These are phyloP conservation scores for Stenocarpella maydis DNA, from an alignment of 2,329 filamentous ascomycete genomes.

Conservation along the genomic window DNA sequence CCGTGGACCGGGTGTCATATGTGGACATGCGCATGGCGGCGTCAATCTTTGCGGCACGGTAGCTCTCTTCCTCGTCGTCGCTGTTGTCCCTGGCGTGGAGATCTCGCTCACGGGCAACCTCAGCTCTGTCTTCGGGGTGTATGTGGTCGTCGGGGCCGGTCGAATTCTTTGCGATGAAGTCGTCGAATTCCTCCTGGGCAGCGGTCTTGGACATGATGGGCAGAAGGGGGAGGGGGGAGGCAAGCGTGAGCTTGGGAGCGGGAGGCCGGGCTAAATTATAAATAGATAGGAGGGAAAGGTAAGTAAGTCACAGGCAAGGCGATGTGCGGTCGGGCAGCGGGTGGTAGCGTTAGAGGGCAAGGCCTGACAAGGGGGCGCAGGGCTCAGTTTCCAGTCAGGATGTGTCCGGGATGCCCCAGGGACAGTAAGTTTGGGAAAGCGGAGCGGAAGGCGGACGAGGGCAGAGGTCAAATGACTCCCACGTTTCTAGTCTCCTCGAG, in stretches of 20 bases:
- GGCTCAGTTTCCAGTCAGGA: conserved; percentile 36
- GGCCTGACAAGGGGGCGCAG: conserved; percentile 30
- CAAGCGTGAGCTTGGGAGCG: conserved; percentile 29
- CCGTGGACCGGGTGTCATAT: conserved; percentile 54
- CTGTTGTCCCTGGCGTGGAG: conserved; percentile 54
- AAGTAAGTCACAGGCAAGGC: not conserved
- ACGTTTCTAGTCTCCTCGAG: conserved; percentile 24
- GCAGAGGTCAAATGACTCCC: conserved; percentile 21
- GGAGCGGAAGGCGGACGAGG: conserved; percentile 23
- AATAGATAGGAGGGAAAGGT: conserved; percentile 39
- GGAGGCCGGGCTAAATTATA: conserved; percentile 47
- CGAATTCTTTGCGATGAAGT: conserved; percentile 66
- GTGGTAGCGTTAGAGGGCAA: conserved; percentile 22
- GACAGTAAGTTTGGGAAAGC: conserved; percentile 34
- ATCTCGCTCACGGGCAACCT: conserved; percentile 47
- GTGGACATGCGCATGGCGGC: conserved; percentile 72
- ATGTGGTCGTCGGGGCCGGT: conserved; percentile 49
- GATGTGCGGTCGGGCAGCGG: conserved; percentile 7
- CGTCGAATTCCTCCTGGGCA: conserved; percentile 73
- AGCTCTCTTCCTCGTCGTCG: conserved; percentile 63
- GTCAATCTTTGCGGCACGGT: conserved; percentile 64
- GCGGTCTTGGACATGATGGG: conserved; percentile 63
- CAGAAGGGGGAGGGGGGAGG: conserved; percentile 36
- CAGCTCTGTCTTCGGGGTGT: conserved; percentile 68
- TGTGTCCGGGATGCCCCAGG: conserved; percentile 32